Base-by-base conservation (phyloP, 139 green algal genomes). In the Nannochloris sp. region DNA sequence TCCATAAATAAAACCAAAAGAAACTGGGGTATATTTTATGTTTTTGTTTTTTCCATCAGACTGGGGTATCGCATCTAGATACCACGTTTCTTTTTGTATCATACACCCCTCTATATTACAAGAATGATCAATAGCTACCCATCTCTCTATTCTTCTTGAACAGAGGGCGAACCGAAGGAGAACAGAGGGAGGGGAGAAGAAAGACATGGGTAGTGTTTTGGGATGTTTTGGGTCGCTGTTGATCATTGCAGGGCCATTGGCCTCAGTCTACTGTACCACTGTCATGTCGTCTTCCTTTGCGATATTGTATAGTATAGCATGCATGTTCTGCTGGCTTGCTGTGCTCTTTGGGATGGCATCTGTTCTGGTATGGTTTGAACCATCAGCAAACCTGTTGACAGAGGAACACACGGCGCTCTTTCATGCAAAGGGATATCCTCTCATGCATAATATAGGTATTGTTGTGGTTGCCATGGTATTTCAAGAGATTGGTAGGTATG, bases 311-410 rank as follows among this genome's bases (percentile, higher is more conserved):
- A 17, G 26, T 3, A 43, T 78, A 8, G n/a, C 40, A 6, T 10
- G 75, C 17, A 49, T 63, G 3, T 82, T 80, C 23, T 74, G 49
- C 29, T 83, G 77, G 77, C 59, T 83, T 33, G 45, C 72, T 20
- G 62, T 44, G 3, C 67, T 83, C 4, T 61, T 83, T 4, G 5
- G 73, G 6, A 73, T 77, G 30, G 68, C 74, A 16, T 26, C 50
- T 4, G 14, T 82, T 5, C 74, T 78, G 12, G 48, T 69, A 77
- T 66, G 66, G 5, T 82, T 80, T 62, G 57, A 68, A 1, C 77
- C 77, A 40, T 40, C 33, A 40, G 8, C 33, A 8, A 40, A 9
- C 33, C 33, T 40, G 33, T 40, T 13, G 33, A 11, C 33, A 40
- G 33, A 40, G 3, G 33, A 40, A 9, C 33, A 40, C 33, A 40